These are phyloP conservation scores for Tuber indicum DNA, from an alignment of 495 filamentous ascomycete genomes.

Conservation along the genomic window DNA sequence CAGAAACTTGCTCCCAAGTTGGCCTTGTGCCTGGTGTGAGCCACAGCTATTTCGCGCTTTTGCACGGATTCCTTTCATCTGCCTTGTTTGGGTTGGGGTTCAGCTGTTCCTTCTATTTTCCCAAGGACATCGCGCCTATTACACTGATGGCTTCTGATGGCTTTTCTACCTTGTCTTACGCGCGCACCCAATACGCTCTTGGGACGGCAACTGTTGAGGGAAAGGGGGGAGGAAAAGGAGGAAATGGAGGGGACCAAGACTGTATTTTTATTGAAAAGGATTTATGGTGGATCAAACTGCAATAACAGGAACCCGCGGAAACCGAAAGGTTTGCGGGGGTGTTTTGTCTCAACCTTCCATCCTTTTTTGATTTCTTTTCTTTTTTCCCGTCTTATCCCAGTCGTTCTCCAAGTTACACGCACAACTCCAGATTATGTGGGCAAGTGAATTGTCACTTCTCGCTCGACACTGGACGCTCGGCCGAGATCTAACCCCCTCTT, in stretches of 20 bases:
- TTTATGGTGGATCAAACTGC: not conserved
- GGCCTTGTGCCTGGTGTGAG: not conserved
- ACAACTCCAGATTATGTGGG: not conserved
- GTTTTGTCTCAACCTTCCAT: not conserved
- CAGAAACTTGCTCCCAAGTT: not conserved
- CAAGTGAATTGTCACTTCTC: not conserved
- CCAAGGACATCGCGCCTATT: not conserved
- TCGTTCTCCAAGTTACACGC: not conserved
- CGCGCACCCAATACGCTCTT: not conserved
- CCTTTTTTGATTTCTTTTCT: not conserved
- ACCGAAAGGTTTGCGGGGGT: not conserved
- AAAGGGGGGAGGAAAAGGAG: not conserved
- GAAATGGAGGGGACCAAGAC: not conserved
- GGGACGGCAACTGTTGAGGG: not conserved
- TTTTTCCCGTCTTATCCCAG: not conserved
- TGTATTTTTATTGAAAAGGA: not conserved
- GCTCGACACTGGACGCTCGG: not conserved
- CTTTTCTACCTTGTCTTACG: not conserved
- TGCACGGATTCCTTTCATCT: not conserved
- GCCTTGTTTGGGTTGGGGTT: not conserved
- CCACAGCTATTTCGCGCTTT: not conserved
- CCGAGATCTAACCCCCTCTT: not conserved
- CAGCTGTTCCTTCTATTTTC: not conserved
- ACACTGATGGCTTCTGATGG: not conserved
- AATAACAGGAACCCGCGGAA: not conserved